Conservation (phyloP, 768 basidiomycete species). For the Xerocomellus chrysenteron region DNA sequence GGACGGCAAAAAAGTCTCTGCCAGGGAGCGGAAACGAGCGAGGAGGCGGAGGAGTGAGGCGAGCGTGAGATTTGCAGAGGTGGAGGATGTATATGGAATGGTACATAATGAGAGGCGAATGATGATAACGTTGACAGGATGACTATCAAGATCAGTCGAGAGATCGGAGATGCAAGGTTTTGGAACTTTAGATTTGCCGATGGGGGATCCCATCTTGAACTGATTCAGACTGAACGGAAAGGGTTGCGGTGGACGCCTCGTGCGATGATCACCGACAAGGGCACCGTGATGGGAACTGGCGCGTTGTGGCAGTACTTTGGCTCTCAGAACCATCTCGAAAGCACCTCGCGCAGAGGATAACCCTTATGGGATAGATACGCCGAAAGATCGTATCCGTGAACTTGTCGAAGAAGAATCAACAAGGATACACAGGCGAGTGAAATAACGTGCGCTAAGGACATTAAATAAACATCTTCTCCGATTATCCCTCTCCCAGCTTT, state of each 20-base stretch:
- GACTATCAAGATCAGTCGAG: slow-evolving; percentile 25
- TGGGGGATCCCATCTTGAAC: slow-evolving; percentile 18
- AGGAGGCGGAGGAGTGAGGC: not conserved
- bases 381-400: slow-evolving; percentile 24
- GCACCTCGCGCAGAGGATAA: slow-evolving; percentile 26
- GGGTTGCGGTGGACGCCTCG: slow-evolving; percentile 13
- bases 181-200: slow-evolving; percentile 34
- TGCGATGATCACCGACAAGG: slow-evolving; percentile 28
- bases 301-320: slow-evolving; percentile 24
- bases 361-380: slow-evolving; percentile 33
- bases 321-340: slow-evolving; percentile 12
- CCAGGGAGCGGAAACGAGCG: not conserved
- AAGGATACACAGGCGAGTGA: slow-evolving; percentile 30
- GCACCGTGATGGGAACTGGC: slow-evolving; percentile 13
- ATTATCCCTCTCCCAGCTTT: slow-evolving; percentile 1
- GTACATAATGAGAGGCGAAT: slow-evolving; percentile 25
- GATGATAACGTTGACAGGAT: slow-evolving; percentile 33
- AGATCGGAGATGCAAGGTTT: slow-evolving; percentile 32
- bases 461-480: slow-evolving; percentile 24
- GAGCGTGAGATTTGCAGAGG: slow-evolving; percentile 32
- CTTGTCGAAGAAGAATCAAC: slow-evolving; percentile 26
- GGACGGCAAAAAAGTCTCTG: not conserved
- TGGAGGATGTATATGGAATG: slow-evolving; percentile 15
- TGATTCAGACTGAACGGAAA: slow-evolving; percentile 9
- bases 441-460: slow-evolving; percentile 14